These are phyloP conservation scores for Rhizophora mangle DNA, from an alignment of 345 rosid species.

Conservation along the genomic window DNA sequence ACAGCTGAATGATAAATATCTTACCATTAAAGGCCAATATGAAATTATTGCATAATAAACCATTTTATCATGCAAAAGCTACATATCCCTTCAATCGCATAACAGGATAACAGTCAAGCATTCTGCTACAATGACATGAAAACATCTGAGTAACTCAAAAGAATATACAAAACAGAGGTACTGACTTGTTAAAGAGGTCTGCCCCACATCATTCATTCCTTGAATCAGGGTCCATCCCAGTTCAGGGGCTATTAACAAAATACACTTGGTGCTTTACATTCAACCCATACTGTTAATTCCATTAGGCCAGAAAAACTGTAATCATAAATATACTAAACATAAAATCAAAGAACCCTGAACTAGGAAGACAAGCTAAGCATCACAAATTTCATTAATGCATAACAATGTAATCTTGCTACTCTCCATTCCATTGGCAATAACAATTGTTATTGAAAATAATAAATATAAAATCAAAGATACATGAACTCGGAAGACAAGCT, in stretches of 20 bases:
- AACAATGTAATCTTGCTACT: slow-evolving; percentile 30
- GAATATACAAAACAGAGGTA: no score
- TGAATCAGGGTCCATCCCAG: slow-evolving; percentile 61
- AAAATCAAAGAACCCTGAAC: not conserved
- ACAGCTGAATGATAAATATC: no score
- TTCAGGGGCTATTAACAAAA: slow-evolving; percentile 69
- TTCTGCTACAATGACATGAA: no score
- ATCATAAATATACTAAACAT: not conserved
- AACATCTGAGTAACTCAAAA: no score
- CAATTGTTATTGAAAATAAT: not conserved
- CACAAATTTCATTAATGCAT: not conserved
- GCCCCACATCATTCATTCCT: slow-evolving; percentile 36
- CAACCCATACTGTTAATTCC: slow-evolving; percentile 65
- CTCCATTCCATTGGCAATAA: slow-evolving; percentile 24
- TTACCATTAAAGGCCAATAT: no score
- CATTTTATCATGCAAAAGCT: no score
- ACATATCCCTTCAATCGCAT: no score
- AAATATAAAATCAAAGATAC: not conserved
- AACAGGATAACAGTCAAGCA: no score
- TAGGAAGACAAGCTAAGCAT: not conserved
- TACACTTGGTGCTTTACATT: slow-evolving; percentile 92
- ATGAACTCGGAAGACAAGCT: not conserved
- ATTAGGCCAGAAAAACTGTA: slow-evolving; percentile 10
- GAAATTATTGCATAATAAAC: no score
- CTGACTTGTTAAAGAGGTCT: not conserved